Percentiles rank a stretch among this genome's conserved stretches.
These are phyloP conservation scores for Eucalyptus sideroxylon DNA, from an alignment of 345 rosid species.

Conservation along the genomic window DNA sequence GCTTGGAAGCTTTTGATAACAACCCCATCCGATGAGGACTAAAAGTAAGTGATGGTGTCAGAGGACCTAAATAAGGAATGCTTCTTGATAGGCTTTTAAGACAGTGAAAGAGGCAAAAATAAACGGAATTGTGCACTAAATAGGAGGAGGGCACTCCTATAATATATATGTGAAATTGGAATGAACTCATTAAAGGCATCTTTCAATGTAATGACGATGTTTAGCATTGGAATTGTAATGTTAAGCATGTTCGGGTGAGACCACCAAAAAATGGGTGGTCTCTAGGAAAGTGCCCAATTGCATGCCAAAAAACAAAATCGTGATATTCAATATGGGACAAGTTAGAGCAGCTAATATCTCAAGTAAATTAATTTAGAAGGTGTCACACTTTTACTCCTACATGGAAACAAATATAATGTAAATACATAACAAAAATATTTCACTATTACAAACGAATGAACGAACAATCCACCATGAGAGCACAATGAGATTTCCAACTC, in stretches of 20 bases:
- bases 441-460: not conserved
- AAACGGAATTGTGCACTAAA: not conserved
- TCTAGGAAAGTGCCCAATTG: not conserved
- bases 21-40: not conserved
- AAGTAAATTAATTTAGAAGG: accelerated
- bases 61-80: not conserved
- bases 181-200: not conserved
- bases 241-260: not conserved
- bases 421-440: not conserved
- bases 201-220: not conserved
- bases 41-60: not conserved
- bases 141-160: not conserved
- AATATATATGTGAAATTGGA: not conserved
- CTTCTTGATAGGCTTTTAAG: not conserved
- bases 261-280: not conserved
- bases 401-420: not conserved
- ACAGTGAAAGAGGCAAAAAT: accelerated
- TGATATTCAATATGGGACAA: not conserved
- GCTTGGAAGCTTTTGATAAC: not conserved
- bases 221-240: not conserved
- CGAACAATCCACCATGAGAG: not conserved
- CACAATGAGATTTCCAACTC: not conserved
- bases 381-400: not conserved
- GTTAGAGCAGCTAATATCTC: not conserved
- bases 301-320: not conserved